Base-by-base conservation (phyloP, 1,139 yeast species). In the Taphrina confusa region DNA sequence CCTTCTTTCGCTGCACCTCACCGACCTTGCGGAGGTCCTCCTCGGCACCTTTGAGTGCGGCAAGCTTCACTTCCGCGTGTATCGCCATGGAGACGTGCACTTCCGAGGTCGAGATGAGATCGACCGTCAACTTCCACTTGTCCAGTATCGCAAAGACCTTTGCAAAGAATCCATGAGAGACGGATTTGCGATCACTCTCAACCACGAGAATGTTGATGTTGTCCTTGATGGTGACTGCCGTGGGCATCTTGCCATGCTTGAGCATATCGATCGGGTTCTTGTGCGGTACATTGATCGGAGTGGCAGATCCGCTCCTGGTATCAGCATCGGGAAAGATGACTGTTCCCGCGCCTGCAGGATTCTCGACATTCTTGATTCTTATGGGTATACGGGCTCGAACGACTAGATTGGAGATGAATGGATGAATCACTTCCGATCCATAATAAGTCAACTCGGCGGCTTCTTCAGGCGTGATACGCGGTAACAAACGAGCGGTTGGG, bases 391-490 rank as follows among this genome's bases (percentile, higher is more conserved):
- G 87, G 11, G 97, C 97, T 67, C 85, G 84, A 67, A 92, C 92
- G 62, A 91, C 98, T 75, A 92, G 98, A 74, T 92, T 97, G 98
- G 92, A 92, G 34, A 98, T 92, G 77, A 92, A 92, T 1, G 98
- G 98, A 71, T 92, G 98, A 67, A 92, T 92, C 65, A 92, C 98
- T 75, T 92, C 98, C 4, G 95, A 86, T 33, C 98, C 98, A 71
- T 92, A 92, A 74, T 92, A 92, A 0, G 98, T 92, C 73, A 92
- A 81, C 75, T 92, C 98, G 0, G 97, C 94, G 1, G 98, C 98
- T 75, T 92, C 98, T 71, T 92, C 98, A 1, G 98, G 98, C 0
- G 98, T 92, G 65, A 92, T 96, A 63, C 90, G 82, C 62, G 84
- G 83, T 65, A 92, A 77, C 55, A 92, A 76, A 68, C 96, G 80